Conservation (phyloP, 805 yeast species). For the Teunomyces stri region DNA sequence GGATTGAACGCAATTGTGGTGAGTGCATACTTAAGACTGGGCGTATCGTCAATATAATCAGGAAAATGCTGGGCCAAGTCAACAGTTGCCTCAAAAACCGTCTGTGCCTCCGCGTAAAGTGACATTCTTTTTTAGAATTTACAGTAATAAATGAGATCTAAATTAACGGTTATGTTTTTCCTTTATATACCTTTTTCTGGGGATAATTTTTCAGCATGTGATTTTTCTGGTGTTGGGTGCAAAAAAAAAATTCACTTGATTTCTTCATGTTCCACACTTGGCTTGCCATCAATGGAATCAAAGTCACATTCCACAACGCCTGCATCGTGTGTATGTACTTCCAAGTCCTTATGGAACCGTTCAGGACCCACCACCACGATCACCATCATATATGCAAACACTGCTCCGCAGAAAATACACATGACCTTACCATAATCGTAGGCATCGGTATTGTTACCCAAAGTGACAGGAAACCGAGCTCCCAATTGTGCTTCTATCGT, state of each 20-base stretch:
- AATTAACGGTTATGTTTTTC: neutral
- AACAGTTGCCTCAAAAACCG: slow-evolving; percentile 15
- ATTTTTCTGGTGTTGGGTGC: slow-evolving; percentile 3
- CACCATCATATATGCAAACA: slow-evolving; percentile 50
- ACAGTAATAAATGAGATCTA: neutral
- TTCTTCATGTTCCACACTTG: neutral
- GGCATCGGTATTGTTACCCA: slow-evolving; percentile 13
- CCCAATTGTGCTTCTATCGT: slow-evolving; percentile 70
- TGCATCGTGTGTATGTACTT: neutral
- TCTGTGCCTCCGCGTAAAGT: slow-evolving; percentile 8
- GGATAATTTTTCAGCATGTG: slow-evolving; percentile 5
- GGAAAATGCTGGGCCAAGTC: slow-evolving; percentile 17
- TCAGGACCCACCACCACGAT: slow-evolving; percentile 59
- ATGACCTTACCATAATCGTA: slow-evolving; percentile 69
- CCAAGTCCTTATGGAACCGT: slow-evolving; percentile 37
- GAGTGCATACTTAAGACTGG: slow-evolving; percentile 41
- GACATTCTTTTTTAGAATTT: too few relatives aligned
- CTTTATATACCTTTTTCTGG: neutral
- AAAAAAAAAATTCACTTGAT: neutral
- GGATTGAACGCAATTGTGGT: slow-evolving; percentile 86
- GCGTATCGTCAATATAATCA: slow-evolving; percentile 20
- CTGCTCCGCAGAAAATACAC: slow-evolving; percentile 68
- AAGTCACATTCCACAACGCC: neutral
- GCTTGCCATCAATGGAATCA: neutral
- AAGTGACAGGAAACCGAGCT: slow-evolving; percentile 51